Evolutionary conservation across 2,329 filamentous ascomycete genomes (phyloP), one percentile per base, ranked within the genome.

Genomic region (Cordyceps cicadae): DNA sequence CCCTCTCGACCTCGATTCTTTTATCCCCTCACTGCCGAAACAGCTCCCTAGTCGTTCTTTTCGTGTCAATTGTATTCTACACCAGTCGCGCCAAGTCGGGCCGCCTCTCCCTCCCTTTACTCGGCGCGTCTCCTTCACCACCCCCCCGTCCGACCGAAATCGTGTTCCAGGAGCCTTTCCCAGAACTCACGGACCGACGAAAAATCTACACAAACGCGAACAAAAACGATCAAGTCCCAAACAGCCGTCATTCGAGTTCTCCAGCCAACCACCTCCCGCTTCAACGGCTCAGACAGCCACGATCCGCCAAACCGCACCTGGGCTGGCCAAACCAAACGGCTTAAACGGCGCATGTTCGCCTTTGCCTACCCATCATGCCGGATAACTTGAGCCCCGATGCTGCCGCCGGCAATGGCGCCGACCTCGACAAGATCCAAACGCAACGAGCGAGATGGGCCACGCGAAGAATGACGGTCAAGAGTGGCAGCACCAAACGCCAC

Each of bases 381-480:
- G 66, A 68, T 64, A 67, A 67, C 54, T 64, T 66, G 43, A 66
- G 61, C 49, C 65, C 70, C 60, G 71, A 72, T 52, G 66, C 63
- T 59, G 45, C 43, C 57, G 58, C 50, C 26, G 43, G 29, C 54
- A 49, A 54, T 43, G 58, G 67, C 55, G 64, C 69, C 29, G 66
- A 69, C 57, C 63, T 32, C 46, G 61, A 65, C 49, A 67, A 64
- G 59, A 54, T 66, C 53, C 62, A 71, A 60, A 88, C 87, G 24
- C 91, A 93, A 71, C 83, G 92, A 70, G 87, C 94, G 74, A 83
- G 94, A 85, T 97, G 94, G 94, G 93, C 94, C 19, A 97, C 94
- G n/a, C 90, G 92, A 70, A 90, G 91, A 72, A 84, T 89, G 73
- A 86, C 87, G 15, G 85, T 89, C 68, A 83, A 86, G 70, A 89